phyloP scores from a whole-genome alignment of 2,329 filamentous ascomycete genomes.

The Didymella sp. region DNA sequence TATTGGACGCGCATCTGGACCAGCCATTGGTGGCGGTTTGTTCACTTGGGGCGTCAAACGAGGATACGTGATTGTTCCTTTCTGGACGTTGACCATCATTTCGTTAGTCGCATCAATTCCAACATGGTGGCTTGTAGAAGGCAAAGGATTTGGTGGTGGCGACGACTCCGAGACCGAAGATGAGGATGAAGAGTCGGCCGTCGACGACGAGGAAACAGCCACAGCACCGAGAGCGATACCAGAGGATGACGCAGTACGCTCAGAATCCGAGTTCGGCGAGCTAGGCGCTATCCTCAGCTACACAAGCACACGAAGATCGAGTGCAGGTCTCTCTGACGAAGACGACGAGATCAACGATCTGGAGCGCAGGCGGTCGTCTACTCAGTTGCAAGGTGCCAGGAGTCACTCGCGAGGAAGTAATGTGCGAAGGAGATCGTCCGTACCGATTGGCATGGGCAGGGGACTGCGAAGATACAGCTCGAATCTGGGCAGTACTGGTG shows the following conservation, averaged over 20 bases:
- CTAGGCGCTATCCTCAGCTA: constrained; percentile 43
- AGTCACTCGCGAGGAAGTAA: constrained; percentile 45
- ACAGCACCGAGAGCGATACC: not conserved
- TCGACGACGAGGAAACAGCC: constrained; percentile 26
- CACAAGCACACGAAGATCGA: constrained; percentile 40
- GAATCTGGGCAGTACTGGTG: constrained; percentile 52
- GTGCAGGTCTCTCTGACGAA: constrained; percentile 35
- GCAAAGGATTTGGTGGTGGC: constrained; percentile 66
- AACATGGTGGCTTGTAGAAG: constrained; percentile 75
- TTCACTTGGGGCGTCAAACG: constrained; percentile 79
- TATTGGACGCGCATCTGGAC: constrained; percentile 79
- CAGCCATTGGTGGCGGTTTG: constrained; percentile 72
- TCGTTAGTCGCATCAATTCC: constrained; percentile 72
- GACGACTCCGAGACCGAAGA: constrained; percentile 49
- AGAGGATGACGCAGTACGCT: constrained; percentile 29
- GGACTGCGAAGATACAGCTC: constrained; percentile 55
- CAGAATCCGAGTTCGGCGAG: constrained; percentile 51
- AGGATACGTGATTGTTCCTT: constrained; percentile 80
- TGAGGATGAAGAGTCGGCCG: constrained; percentile 32
- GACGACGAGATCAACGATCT: constrained; percentile 19
- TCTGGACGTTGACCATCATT: constrained; percentile 76
- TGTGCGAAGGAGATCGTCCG: constrained; percentile 50
- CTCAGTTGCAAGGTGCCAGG: constrained; percentile 22
- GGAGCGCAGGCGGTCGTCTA: constrained; percentile 24
- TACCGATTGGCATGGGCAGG: constrained; percentile 56